A percentile compares a stretch with the other conserved stretches of the same genome.
Conservation (phyloP, 2,329 filamentous ascomycete genomes). For the Periconia sp. region DNA sequence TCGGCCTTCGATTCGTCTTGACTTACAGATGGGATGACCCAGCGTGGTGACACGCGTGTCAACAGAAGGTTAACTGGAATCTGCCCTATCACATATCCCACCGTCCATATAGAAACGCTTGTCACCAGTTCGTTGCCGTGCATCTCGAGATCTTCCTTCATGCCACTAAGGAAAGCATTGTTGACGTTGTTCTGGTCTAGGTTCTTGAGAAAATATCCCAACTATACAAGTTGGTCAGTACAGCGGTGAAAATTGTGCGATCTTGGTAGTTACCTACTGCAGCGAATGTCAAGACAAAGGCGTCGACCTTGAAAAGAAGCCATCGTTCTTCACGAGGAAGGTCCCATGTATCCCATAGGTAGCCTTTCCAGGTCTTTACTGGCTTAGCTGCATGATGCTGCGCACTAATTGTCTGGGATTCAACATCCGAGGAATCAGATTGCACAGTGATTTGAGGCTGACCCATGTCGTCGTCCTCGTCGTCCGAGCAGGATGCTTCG, state of each 20-base stretch:
- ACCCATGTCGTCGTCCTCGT: neutral
- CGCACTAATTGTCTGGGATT: neutral
- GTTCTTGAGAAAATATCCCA: constrained; percentile 2
- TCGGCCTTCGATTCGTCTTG: neutral
- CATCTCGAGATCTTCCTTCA: constrained; percentile 57
- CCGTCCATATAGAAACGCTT: constrained; percentile 59
- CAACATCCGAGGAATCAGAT: neutral
- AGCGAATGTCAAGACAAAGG: constrained; percentile 3
- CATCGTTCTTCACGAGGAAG: neutral
- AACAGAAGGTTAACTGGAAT: constrained; percentile 56
- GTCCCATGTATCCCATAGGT: constrained; percentile 4
- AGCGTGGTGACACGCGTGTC: constrained; percentile 34
- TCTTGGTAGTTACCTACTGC: neutral
- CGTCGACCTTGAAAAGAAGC: constrained; percentile 3
- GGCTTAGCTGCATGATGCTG: neutral
- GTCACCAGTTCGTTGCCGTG: constrained; percentile 59
- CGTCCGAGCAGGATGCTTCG: neutral
- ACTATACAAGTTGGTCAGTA: neutral
- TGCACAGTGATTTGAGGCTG: neutral
- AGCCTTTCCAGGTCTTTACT: constrained; percentile 2
- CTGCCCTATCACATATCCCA: constrained; percentile 61
- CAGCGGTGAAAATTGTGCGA: neutral
- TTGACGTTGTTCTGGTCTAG: constrained; percentile 1
- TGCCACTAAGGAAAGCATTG: constrained; percentile 14
- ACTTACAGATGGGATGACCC: neutral